These are phyloP conservation scores for Leccinum subgranulosum DNA, from an alignment of 768 basidiomycete genomes.

Conservation along the genomic window DNA sequence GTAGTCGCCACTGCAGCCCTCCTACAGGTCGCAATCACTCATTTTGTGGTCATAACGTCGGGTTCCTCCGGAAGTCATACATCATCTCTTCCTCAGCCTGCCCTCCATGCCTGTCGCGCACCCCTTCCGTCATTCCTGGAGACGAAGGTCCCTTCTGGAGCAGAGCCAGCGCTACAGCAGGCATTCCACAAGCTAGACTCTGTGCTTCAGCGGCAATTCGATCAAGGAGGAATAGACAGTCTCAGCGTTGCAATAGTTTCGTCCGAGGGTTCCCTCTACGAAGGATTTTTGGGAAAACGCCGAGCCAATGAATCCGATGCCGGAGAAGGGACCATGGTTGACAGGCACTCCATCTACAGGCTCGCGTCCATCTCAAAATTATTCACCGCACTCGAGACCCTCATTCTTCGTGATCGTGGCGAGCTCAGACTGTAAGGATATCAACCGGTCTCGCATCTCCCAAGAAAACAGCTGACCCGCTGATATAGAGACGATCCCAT, in stretches of 20 bases:
- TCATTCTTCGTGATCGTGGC: constrained; percentile 47
- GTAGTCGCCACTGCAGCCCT: constrained; percentile 7
- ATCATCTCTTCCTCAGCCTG: background rate
- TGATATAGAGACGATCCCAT: constrained; percentile 47
- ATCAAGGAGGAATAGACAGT: constrained; percentile 43
- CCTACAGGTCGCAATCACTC: constrained; percentile 3
- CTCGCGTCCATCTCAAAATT: constrained; percentile 53
- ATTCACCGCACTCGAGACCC: constrained; percentile 46
- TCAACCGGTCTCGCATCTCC: background rate
- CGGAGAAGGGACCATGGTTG: constrained; percentile 22
- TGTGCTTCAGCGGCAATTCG: constrained; percentile 16
- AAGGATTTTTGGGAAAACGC: constrained; percentile 41
- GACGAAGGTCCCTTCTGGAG: constrained; percentile 10
- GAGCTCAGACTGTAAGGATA: constrained; percentile 35
- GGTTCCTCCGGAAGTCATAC: background rate
- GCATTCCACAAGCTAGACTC: constrained; percentile 6
- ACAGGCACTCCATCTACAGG: constrained; percentile 48
- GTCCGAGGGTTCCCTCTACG: constrained; percentile 42
- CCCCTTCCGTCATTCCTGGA: constrained; percentile 18
- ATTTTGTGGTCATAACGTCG: background rate
- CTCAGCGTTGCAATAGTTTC: constrained; percentile 49
- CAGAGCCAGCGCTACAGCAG: constrained; percentile 7
- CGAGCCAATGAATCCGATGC: constrained; percentile 42
- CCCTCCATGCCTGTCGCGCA: constrained; percentile 10
- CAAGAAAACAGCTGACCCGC: background rate